Percentiles rank a stretch among this genome's conserved stretches.
These are phyloP conservation scores for Crithidia thermophila DNA, from an alignment of 208 protist species.

Conservation along the genomic window DNA sequence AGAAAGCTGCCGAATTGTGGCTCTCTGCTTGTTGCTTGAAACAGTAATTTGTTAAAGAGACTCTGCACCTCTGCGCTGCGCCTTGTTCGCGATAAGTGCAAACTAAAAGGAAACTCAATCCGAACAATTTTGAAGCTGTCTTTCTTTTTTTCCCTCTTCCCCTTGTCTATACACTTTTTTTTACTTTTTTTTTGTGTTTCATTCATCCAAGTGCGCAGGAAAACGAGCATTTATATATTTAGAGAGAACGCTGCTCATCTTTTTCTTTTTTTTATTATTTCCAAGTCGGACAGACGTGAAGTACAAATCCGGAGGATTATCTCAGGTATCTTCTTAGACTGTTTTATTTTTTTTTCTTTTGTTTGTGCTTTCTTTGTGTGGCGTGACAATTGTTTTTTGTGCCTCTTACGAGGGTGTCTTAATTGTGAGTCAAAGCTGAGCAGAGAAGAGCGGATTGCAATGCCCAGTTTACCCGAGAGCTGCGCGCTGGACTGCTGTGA, in stretches of 20 bases:
- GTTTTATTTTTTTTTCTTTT: conserved; percentile 4
- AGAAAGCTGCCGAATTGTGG: background rate
- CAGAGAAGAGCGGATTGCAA: background rate
- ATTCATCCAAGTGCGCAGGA: background rate
- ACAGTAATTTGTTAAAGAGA: too few relatives aligned
- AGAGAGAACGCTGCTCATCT: background rate
- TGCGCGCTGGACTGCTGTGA: conserved; percentile 67
- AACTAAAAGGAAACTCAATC: too few relatives aligned
- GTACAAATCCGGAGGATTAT: too few relatives aligned
- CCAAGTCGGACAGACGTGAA: too few relatives aligned
- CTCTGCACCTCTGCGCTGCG: too few relatives aligned
- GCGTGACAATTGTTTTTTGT: too few relatives aligned
- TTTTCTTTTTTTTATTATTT: too few relatives aligned
- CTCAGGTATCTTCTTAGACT: too few relatives aligned
- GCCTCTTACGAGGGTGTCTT: background rate
- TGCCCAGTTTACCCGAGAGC: background rate
- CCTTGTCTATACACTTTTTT: background rate
- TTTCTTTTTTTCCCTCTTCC: background rate
- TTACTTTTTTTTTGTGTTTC: background rate
- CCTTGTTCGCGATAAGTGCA: too few relatives aligned
- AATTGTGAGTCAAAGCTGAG: background rate
- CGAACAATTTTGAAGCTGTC: too few relatives aligned
- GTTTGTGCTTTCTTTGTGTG: too few relatives aligned
- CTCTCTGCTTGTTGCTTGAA: background rate
- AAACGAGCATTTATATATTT: background rate